phyloP scores from a whole-genome alignment of 441 rosid species.

The Populus trichocarpa region DNA sequence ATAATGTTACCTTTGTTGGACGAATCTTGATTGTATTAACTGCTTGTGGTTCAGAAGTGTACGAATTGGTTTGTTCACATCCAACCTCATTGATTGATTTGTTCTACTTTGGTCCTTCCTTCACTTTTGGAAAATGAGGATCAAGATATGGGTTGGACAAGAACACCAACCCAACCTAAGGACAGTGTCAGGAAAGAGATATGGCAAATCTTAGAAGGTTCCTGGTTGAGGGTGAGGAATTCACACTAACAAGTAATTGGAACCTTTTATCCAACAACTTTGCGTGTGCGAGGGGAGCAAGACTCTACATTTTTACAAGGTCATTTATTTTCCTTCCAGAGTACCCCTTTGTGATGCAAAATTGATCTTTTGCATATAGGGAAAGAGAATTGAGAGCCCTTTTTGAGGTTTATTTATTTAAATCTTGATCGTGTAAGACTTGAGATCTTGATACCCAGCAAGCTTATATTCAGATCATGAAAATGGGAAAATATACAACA shows the following conservation, averaged over 20 bases:
- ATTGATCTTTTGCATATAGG: not conserved
- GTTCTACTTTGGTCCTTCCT: not conserved
- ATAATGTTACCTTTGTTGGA: not conserved
- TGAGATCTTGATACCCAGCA: not conserved
- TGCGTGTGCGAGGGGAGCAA: not conserved
- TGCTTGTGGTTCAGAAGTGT: no score
- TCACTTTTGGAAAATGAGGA: not conserved
- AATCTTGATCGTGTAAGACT: not conserved
- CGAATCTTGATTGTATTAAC: no score
- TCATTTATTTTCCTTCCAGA: not conserved
- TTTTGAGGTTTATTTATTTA: not conserved
- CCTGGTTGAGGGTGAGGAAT: not conserved
- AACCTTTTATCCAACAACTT: not conserved
- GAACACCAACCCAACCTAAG: not conserved
- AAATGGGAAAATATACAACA: not conserved
- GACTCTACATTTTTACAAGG: not conserved
- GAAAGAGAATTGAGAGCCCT: not conserved
- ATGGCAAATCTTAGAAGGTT: not conserved
- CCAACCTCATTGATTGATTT: not conserved
- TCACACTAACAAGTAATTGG: not conserved
- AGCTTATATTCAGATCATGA: not conserved
- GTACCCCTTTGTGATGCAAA: not conserved
- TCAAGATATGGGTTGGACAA: not conserved
- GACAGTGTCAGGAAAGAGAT: not conserved
- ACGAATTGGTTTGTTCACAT: not conserved